A percentile compares a stretch with the other conserved stretches of the same genome.
phyloP scores from a whole-genome alignment of 2,329 filamentous ascomycete species.

The Aspergillus tubingensis region DNA sequence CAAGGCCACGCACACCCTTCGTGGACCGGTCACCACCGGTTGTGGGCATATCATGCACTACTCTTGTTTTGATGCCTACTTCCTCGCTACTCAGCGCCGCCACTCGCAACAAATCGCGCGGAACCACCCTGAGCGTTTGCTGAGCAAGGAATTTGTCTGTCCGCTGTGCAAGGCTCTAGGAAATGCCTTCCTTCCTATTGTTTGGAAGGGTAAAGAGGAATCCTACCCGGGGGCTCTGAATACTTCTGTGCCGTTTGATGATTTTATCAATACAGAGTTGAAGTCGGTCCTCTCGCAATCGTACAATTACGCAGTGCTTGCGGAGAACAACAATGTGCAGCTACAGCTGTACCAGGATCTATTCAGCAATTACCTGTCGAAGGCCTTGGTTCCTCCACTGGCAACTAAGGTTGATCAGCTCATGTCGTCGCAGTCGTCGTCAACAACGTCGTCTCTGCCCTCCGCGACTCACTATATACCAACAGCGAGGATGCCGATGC shows the following conservation, averaged over 20 bases:
- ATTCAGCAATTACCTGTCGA: slow-evolving; percentile 54
- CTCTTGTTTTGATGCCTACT: slow-evolving; percentile 89
- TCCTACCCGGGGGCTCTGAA: slow-evolving; percentile 74
- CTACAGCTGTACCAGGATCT: slow-evolving; percentile 48
- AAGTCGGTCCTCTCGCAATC: slow-evolving; percentile 49
- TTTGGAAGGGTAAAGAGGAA: slow-evolving; percentile 92
- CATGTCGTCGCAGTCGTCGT: slow-evolving; percentile 14
- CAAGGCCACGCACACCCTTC: slow-evolving; percentile 64
- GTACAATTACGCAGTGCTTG: slow-evolving; percentile 49
- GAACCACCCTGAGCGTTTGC: slow-evolving; percentile 82
- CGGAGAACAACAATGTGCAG: slow-evolving; percentile 38
- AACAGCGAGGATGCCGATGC: slow-evolving; percentile 37
- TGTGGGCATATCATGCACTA: slow-evolving; percentile 99
- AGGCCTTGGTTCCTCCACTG: slow-evolving; percentile 53
- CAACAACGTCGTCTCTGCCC: slow-evolving; percentile 23
- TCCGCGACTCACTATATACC: slow-evolving; percentile 33
- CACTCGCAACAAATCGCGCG: slow-evolving; percentile 92
- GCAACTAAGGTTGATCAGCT: slow-evolving; percentile 44
- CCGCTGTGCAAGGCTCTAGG: slow-evolving; percentile 95
- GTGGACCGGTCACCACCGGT: slow-evolving; percentile 81
- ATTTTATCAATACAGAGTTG: slow-evolving; percentile 67
- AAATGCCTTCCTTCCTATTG: slow-evolving; percentile 90
- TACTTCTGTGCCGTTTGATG: slow-evolving; percentile 61
- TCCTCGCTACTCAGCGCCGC: slow-evolving; percentile 76
- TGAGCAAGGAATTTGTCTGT: slow-evolving; percentile 87